Conservation (phyloP, 441 rosid genomes). For the Euphorbia neoarborescens region DNA sequence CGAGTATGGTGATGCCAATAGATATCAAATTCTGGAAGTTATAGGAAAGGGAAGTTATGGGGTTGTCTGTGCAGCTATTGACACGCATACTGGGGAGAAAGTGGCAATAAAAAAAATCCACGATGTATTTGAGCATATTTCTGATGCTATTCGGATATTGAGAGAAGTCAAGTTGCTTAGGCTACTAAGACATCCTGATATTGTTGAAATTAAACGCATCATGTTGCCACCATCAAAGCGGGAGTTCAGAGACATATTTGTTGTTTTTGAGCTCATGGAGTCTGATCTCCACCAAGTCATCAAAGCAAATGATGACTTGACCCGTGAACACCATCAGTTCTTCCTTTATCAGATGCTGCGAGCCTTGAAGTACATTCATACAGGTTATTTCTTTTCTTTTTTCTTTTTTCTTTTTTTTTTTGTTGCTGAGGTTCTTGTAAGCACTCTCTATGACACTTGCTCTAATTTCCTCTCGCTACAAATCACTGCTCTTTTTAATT, state of each 20-base stretch:
- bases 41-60: conserved; percentile 98
- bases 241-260: conserved; percentile 88
- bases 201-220: conserved; percentile 86
- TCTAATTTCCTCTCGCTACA: neutral
- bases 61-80: conserved; percentile 90
- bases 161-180: conserved; percentile 88
- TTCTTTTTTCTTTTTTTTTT: too few species aligned
- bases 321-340: conserved; percentile 87
- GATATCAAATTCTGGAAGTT: conserved; percentile 74
- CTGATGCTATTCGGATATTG: conserved; percentile 79
- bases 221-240: conserved; percentile 93
- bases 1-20: conserved; percentile 89
- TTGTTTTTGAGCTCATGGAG: conserved; percentile 98
- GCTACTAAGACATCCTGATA: conserved; percentile 82
- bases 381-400: conserved; percentile 33
- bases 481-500: neutral
- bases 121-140: conserved; percentile 75
- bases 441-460: neutral
- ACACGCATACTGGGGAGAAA: conserved; percentile 82
- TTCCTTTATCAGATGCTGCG: conserved; percentile 96
- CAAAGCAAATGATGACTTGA: conserved; percentile 94
- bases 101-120: conserved; percentile 88
- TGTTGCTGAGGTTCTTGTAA: neutral
- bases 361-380: conserved; percentile 78
- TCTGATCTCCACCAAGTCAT: conserved; percentile 98